Conservation (phyloP, 176 grass and related monocot species). For the Lolium multiflorum region DNA sequence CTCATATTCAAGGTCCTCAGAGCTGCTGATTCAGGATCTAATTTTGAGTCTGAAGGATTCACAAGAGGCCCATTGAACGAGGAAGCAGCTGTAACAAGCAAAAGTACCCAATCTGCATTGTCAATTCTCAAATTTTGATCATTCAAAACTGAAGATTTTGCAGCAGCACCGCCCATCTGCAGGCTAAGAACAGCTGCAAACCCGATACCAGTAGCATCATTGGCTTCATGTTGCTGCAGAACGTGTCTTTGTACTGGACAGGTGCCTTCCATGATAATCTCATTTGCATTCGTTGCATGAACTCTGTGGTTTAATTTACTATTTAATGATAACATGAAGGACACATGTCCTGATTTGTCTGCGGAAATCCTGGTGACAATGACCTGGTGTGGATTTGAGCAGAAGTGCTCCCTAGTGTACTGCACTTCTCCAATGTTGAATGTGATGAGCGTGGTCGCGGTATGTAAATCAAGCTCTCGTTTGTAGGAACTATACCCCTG, state of each 20-base stretch:
- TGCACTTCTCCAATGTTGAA: conserved; percentile 61
- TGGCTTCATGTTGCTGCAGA: conserved; percentile 10
- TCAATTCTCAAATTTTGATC: conserved; percentile 64
- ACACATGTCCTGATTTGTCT: conserved; percentile 57
- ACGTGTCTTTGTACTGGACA: conserved; percentile 53
- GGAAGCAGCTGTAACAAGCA: conserved; percentile 66
- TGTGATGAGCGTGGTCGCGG: conserved; percentile 47
- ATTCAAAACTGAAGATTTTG: conserved; percentile 42
- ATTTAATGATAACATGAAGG: conserved; percentile 59
- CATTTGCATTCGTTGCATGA: conserved; percentile 41
- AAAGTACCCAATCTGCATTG: conserved; percentile 67
- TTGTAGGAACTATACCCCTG: conserved; percentile 53
- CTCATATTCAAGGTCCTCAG: conserved; percentile 45
- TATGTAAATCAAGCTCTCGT: conserved; percentile 79
- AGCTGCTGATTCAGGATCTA: conserved; percentile 55
- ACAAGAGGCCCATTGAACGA: conserved; percentile 68
- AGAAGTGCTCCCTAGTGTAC: conserved; percentile 79
- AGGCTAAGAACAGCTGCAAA: conserved; percentile 65
- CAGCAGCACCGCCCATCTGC: conserved; percentile 36
- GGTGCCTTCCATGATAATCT: conserved; percentile 67
- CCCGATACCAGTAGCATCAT: conserved; percentile 58
- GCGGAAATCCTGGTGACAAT: conserved; percentile 67
- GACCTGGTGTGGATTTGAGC: conserved; percentile 70
- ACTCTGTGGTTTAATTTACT: conserved; percentile 58
- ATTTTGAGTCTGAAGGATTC: conserved; percentile 67